These are phyloP conservation scores for Arbutus unedo DNA, from an alignment of 148 eudicot species.

Conservation along the genomic window DNA sequence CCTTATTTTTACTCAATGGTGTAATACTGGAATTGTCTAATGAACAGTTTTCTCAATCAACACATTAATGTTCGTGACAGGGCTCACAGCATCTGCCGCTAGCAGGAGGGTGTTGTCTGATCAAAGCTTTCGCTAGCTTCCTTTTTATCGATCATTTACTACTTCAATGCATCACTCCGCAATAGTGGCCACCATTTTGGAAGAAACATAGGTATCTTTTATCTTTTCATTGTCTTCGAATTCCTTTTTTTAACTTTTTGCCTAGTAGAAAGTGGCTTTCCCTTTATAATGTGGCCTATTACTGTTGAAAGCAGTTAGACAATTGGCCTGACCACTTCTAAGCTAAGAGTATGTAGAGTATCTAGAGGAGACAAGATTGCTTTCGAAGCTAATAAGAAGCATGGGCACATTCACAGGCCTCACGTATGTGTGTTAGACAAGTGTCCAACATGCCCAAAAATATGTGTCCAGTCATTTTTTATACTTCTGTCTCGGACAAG, in stretches of 20 bases:
- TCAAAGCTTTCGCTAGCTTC: neutral
- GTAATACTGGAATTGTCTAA: too few relatives aligned
- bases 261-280: neutral
- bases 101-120: neutral
- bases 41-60: neutral
- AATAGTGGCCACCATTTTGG: neutral
- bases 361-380: constrained; percentile 6
- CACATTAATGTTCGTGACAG: neutral
- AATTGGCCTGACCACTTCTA: neutral
- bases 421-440: too few relatives aligned
- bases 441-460: too few relatives aligned
- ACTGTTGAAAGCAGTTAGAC: neutral
- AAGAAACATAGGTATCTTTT: constrained; percentile 3
- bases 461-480: too few relatives aligned
- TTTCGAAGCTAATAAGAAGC: neutral
- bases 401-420: too few relatives aligned
- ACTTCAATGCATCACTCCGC: neutral
- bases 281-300: neutral
- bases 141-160: neutral
- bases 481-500: too few relatives aligned
- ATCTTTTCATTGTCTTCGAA: neutral
- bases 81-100: neutral
- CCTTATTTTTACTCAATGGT: neutral
- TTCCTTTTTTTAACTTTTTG: neutral
- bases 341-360: neutral